Evolutionary conservation across 768 basidiomycete genomes (phyloP), one percentile per base, ranked within the genome.

Genomic region (Tylopilus felleus): DNA sequence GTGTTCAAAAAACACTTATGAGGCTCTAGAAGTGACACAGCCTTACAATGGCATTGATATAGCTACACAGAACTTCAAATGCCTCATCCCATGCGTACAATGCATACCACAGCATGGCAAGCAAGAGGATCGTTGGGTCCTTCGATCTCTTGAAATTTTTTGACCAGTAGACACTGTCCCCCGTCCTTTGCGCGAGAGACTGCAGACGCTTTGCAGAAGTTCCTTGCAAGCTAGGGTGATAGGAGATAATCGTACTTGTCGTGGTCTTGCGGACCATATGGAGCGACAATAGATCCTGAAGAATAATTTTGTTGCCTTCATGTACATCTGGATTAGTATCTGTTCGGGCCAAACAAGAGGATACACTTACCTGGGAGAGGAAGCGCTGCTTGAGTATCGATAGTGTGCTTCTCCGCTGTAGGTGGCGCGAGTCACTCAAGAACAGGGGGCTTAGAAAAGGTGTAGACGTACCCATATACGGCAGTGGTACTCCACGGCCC

Each of bases 51-150:
- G 53, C 68, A 47, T 74, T 77, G 21, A 84, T 77, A 60, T 85
- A 80, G n/a, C 53, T 43, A 57, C 78, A 81, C 28, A 85, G 58
- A 16, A 66, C 63, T 57, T 82, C 81, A 23, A 83, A 71, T 0
- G 80, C 69, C 63, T 85, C 80, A 48, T 85, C 83, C 81, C 83
- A 85, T 1, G 79, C 74, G 56, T 85, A 84, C 8, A 83, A 65
- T 3, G 80, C 76, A 51, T 82, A 82, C 83, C 83, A 85, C 27
- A 84, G 63, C 12, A 79, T 69, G 23, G 76, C 72, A 27, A 73
- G 64, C 21, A 72, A 60, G 42, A 68, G 52, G 35, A 73, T 68
- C 0, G 71, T 72, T 1, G 71, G 64, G 36, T 74, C 73, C 19
- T 53, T 64, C 16, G 63, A 65, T 47, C 53, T 48, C 12, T 49